phyloP scores from a whole-genome alignment of 495 filamentous ascomycete genomes.

The Aspergillus biplanus region DNA sequence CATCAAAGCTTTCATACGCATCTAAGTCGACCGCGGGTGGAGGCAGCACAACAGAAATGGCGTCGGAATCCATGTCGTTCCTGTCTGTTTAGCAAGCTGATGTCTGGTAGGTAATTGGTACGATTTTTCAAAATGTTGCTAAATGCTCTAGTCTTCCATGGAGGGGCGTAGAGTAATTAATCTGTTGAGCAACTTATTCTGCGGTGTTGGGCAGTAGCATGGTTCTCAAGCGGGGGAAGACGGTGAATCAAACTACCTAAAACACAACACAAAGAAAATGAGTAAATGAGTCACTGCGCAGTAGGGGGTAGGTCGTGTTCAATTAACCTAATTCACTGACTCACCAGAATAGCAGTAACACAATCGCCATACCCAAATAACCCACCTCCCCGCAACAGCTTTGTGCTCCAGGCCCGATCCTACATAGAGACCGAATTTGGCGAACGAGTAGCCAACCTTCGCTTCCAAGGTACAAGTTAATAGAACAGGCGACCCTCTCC shows the following conservation, averaged over 20 bases:
- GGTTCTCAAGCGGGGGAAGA: not conserved
- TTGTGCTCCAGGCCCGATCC: not conserved
- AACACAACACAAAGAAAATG: not conserved
- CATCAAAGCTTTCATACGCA: slow-evolving; percentile 27
- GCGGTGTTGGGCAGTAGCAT: not conserved
- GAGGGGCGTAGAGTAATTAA: not conserved
- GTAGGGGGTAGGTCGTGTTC: not conserved
- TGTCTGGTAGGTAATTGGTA: no score
- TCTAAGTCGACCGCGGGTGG: slow-evolving; percentile 26
- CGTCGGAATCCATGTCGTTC: not conserved
- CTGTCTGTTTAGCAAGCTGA: not conserved
- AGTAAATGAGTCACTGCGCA: not conserved
- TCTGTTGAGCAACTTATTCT: not conserved
- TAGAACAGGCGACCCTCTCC: no score
- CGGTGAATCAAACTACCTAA: not conserved
- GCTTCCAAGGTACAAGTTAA: no score
- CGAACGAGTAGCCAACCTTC: no score
- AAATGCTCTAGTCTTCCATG: no score
- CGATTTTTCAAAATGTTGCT: no score
- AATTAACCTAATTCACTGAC: not conserved
- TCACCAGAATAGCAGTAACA: not conserved
- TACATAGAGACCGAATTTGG: no score
- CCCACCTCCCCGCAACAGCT: not conserved
- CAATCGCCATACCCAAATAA: not conserved
- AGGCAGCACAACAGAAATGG: slow-evolving; percentile 28